Evolutionary conservation across 352 stramenopile genomes (phyloP), one percentile per base, ranked within the genome.

Genomic region (Plasmopara muralis): DNA sequence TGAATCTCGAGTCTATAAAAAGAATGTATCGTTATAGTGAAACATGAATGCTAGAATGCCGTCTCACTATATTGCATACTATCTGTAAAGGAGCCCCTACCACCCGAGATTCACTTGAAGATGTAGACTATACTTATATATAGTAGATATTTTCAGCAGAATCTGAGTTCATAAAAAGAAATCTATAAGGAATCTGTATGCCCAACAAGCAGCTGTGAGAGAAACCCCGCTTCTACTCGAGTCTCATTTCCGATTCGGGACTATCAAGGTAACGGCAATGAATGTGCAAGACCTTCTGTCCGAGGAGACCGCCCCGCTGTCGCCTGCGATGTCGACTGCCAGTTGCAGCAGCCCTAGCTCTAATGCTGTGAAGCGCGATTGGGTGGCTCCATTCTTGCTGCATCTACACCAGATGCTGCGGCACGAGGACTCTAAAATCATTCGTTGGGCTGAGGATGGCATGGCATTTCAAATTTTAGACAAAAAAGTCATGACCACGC

Each of bases 391-490:
- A 39, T 94, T 94, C 62, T 55, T 94, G 35, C 66, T 92, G 15
- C 79, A 92, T 52, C 59, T 95, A 37, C 80, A 87, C 67, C 77
- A 89, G 57, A 91, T 95, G 82, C 69, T 95, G 28, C 74, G 75
- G 9, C 77, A 68, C 14, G 85, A 95, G 62, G 77, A 78, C 68
- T 50, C 70, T 16, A 76, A 74, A 48, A 77, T 95, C 66, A 84
- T 95, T 33, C 82, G 79, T 29, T 95, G 85, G 85, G 75, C 80
- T 1, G 68, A 79, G 1, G 79, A 93, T 55, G 79, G 77, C 20
- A 56, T 82, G 51, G 74, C 79, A 13, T 93, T 94, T 64, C 69
- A 92, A 62, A 94, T 94, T 53, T 60, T 87, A 35, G 81, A 95
- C 72, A 91, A 89, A 65, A 66, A 77, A 8, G 70, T 72, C 25